A percentile compares a stretch with the other conserved stretches of the same genome.
Conservation (phyloP, 1,284 basidiomycete species). For the Ganoderma boninense region DNA sequence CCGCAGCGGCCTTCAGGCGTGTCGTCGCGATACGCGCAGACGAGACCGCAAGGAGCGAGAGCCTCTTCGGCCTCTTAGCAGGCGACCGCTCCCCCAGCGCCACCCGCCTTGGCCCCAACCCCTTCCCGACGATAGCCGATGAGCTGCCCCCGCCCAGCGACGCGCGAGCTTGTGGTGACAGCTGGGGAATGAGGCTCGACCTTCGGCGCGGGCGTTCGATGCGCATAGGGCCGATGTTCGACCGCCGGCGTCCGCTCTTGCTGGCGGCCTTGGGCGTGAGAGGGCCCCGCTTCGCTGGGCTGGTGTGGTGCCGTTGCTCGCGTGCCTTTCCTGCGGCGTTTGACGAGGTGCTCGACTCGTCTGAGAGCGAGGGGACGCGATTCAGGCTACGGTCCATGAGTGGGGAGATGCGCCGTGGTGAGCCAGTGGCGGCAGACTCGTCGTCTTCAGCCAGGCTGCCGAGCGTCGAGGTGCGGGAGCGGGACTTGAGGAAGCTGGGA, state of each 20-base stretch:
- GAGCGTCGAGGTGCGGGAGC: conserved; percentile 57
- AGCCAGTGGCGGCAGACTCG: conserved; percentile 41
- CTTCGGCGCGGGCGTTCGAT: conserved; percentile 74
- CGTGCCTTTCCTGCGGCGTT: conserved; percentile 47
- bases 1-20: conserved; percentile 41
- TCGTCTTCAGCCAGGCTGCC: conserved; percentile 77
- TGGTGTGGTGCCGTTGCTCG: conserved; percentile 48
- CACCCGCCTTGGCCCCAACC: conserved; percentile 41
- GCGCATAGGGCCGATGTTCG: conserved; percentile 75
- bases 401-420: conserved; percentile 51
- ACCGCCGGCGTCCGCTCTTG: conserved; percentile 61
- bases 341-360: conserved; percentile 37
- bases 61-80: conserved; percentile 67
- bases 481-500: conserved; percentile 71
- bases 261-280: conserved; percentile 51
- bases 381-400: conserved; percentile 74
- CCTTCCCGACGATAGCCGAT: conserved; percentile 30
- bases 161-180: conserved; percentile 50
- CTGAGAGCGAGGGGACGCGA: conserved; percentile 39
- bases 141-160: conserved; percentile 33
- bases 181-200: conserved; percentile 79
- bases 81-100: conserved; percentile 52
- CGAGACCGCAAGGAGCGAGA: conserved; percentile 58
- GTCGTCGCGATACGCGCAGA: conserved; percentile 34
- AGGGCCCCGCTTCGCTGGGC: conserved; percentile 58